Conservation (phyloP, 495 filamentous ascomycete species). For the Neurospora discreta region DNA sequence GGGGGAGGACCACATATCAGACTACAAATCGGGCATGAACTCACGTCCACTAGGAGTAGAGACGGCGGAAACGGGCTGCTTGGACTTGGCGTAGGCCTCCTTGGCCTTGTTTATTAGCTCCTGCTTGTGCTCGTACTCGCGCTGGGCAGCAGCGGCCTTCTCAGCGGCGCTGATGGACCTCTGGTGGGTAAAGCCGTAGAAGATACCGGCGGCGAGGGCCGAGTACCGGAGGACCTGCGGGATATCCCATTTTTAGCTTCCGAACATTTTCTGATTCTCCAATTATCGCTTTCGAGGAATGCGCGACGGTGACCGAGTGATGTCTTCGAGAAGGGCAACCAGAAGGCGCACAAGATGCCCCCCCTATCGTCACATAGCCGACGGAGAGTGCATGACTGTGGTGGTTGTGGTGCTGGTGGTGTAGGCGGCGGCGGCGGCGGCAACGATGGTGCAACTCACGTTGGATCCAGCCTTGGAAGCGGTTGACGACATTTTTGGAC, state of each 20-base stretch:
- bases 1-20: background rate
- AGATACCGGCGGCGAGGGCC: slow-evolving; percentile 72
- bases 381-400: background rate
- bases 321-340: background rate
- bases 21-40: background rate
- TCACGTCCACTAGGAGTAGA: slow-evolving; percentile 45
- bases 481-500: slow-evolving; percentile 29
- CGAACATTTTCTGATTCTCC: background rate
- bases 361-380: background rate
- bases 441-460: slow-evolving; percentile 33
- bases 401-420: background rate
- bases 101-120: slow-evolving; percentile 83
- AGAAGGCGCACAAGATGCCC: background rate
- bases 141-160: slow-evolving; percentile 53
- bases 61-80: slow-evolving; percentile 49
- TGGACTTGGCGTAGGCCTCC: slow-evolving; percentile 73
- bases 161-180: slow-evolving; percentile 54
- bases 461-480: slow-evolving; percentile 48
- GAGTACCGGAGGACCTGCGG: slow-evolving; percentile 87
- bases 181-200: slow-evolving; percentile 93
- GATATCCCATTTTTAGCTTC: slow-evolving; percentile 1
- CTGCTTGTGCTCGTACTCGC: slow-evolving; percentile 79
- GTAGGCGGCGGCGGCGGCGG: slow-evolving; percentile 1
- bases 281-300: slow-evolving; percentile 4
- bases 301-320: background rate